A percentile compares a stretch with the other conserved stretches of the same genome.
Evolutionary conservation across 176 grass and related monocot species (phyloP).

Genomic region (Eremochloa ophiuroides): DNA sequence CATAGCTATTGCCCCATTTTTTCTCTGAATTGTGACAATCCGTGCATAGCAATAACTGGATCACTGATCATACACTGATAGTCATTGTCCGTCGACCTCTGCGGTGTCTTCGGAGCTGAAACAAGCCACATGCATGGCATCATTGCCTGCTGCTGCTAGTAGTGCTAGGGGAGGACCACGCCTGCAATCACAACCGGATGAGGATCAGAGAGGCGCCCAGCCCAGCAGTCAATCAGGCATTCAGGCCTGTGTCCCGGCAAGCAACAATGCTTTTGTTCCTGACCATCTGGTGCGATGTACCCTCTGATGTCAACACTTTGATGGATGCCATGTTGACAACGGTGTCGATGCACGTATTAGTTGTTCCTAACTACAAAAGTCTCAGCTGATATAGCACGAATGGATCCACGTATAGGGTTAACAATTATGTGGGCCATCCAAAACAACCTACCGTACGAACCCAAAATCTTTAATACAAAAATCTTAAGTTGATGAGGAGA

Average conservation of each 20-base stretch:
- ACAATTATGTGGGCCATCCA: too few relatives aligned
- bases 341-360: neutral
- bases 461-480: too few relatives aligned
- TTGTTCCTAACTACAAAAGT: neutral
- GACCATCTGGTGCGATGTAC: neutral
- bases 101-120: neutral
- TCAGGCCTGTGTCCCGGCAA: neutral
- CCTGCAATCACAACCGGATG: constrained; percentile 1
- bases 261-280: neutral
- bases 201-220: neutral
- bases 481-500: too few relatives aligned
- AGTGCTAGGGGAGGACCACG: neutral
- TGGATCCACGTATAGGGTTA: too few relatives aligned
- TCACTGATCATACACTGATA: neutral
- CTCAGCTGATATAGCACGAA: neutral
- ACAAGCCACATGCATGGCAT: constrained; percentile 26
- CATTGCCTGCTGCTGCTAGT: constrained; percentile 10
- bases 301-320: too few relatives aligned
- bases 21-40: too few relatives aligned
- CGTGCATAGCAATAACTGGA: constrained; percentile 16
- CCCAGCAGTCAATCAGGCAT: neutral
- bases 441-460: too few relatives aligned
- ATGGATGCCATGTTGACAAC: neutral
- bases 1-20: too few relatives aligned
- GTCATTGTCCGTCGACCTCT: neutral